phyloP scores from a whole-genome alignment of 768 basidiomycete genomes.

The Tulasnella calospora region DNA sequence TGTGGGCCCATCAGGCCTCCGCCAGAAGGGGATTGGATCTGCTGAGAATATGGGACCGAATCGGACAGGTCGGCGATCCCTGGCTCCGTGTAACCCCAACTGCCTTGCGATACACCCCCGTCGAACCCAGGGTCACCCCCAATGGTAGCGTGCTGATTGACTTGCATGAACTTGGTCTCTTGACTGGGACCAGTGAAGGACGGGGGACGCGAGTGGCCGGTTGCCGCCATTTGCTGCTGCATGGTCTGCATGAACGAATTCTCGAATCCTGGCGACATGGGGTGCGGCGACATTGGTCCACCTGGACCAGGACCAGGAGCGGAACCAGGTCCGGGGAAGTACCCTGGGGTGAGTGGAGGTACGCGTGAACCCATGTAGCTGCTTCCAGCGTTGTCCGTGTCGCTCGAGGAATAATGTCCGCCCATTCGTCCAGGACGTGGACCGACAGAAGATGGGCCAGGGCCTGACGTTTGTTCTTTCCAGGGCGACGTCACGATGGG shows the following conservation, averaged over 20 bases:
- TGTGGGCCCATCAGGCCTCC: not conserved
- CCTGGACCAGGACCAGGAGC: not conserved
- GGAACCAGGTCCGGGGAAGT: not conserved
- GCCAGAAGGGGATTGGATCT: not conserved
- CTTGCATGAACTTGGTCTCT: constrained; percentile 6
- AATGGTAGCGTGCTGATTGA: not conserved
- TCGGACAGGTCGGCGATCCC: not conserved
- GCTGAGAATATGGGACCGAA: not conserved
- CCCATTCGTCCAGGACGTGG: not conserved
- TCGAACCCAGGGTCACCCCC: not conserved
- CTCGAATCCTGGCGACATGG: not conserved
- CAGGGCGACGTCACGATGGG: not conserved
- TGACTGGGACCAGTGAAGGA: not conserved
- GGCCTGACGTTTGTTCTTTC: not conserved
- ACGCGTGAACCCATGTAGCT: not conserved
- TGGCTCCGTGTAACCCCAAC: not conserved
- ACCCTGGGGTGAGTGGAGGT: not conserved
- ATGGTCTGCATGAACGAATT: not conserved
- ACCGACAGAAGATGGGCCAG: not conserved
- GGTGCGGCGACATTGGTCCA: not conserved
- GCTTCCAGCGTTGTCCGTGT: not conserved
- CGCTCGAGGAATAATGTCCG: not conserved
- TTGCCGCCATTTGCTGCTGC: not conserved
- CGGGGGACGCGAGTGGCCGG: not conserved
- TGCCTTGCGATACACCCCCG: not conserved